phyloP scores from a whole-genome alignment of 345 rosid genomes.

The Populus alba region DNA sequence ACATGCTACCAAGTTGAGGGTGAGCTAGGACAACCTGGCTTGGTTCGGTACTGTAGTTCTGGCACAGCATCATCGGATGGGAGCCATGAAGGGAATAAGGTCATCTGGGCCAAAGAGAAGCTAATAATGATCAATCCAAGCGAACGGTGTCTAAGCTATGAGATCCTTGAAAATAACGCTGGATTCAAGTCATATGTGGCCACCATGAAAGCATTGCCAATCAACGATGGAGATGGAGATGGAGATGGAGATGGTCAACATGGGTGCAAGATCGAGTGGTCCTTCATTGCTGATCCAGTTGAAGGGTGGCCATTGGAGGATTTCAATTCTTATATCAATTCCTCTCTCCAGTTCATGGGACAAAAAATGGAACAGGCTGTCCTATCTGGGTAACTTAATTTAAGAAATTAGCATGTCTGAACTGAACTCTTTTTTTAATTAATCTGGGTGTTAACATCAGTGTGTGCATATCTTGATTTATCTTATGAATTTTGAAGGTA shows the following conservation, averaged over 20 bases:
- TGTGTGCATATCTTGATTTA: too few relatives aligned
- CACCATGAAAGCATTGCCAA: constrained; percentile 34
- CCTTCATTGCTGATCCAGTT: constrained; percentile 39
- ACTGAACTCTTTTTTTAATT: too few relatives aligned
- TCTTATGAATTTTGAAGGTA: too few relatives aligned
- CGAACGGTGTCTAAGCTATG: constrained; percentile 1
- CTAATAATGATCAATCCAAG: not conserved
- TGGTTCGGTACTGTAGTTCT: constrained; percentile 8
- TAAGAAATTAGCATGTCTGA: too few relatives aligned
- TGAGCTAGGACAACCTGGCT: constrained; percentile 18
- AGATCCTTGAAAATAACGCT: constrained; percentile 44
- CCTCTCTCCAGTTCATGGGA: constrained; percentile 44
- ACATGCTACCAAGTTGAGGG: constrained; percentile 12
- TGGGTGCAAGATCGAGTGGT: constrained; percentile 9
- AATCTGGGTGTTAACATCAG: too few relatives aligned
- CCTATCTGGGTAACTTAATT: not conserved
- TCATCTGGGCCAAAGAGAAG: not conserved
- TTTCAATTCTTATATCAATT: constrained; percentile 29
- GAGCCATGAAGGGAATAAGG: not conserved
- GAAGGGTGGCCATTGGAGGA: constrained; percentile 53
- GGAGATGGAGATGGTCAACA: not conserved
- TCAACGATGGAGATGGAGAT: too few relatives aligned
- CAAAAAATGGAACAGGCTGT: constrained; percentile 40
- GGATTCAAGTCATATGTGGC: constrained; percentile 53
- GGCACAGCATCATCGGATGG: not conserved